These are phyloP conservation scores for Leccinum ochraceum DNA, from an alignment of 768 basidiomycete species.

Conservation along the genomic window DNA sequence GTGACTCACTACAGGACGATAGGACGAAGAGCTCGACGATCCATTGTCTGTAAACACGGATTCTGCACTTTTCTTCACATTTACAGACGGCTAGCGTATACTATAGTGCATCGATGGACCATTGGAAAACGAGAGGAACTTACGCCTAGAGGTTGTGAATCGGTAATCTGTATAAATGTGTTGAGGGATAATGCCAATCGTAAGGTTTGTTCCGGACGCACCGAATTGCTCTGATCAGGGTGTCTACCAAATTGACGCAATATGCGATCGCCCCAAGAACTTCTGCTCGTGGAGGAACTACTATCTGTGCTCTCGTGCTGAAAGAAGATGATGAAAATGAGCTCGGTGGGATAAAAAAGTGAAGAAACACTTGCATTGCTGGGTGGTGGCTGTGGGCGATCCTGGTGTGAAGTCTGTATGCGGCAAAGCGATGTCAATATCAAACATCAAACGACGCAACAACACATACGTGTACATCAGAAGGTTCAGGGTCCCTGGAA, in stretches of 20 bases:
- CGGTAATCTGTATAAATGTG: slow-evolving; percentile 1
- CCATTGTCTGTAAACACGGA: neutral
- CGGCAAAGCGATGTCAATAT: neutral
- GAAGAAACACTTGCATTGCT: neutral
- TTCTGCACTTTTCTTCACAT: neutral
- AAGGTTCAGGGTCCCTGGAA: neutral
- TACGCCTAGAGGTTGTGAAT: slow-evolving; percentile 7
- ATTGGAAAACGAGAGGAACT: neutral
- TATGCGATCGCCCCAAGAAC: neutral
- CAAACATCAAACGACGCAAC: neutral
- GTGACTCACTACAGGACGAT: slow-evolving; percentile 1
- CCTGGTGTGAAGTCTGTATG: neutral
- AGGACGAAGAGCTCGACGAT: neutral
- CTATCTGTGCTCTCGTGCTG: slow-evolving; percentile 1
- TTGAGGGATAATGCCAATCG: neutral
- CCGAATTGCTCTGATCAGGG: neutral
- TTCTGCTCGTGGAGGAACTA: neutral
- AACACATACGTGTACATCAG: neutral
- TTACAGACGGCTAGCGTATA: slow-evolving; percentile 6
- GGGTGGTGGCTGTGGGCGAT: neutral
- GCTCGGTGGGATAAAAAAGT: no score
- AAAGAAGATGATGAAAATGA: neutral
- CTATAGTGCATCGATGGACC: neutral
- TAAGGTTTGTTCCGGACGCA: slow-evolving; percentile 1
- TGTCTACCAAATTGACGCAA: neutral